These are phyloP conservation scores for Wickerhamomyces bisporus DNA, from an alignment of 805 yeast genomes.

Conservation along the genomic window DNA sequence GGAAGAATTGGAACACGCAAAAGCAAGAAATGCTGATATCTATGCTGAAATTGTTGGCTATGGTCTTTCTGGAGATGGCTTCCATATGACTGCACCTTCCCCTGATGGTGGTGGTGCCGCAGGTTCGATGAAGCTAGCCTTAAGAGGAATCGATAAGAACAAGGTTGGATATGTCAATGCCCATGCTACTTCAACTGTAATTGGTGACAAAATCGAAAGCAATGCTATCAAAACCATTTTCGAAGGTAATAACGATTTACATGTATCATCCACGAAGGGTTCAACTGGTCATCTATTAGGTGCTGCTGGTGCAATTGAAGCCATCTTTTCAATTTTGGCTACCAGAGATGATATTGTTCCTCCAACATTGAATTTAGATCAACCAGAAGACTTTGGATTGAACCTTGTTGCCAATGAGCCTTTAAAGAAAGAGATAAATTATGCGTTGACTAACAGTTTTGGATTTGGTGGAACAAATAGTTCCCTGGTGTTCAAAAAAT, in stretches of 20 bases:
- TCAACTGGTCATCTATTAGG: slow-evolving; percentile 92
- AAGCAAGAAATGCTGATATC: slow-evolving; percentile 54
- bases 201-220: slow-evolving; percentile 90
- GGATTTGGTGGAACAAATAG: slow-evolving; percentile 98
- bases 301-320: slow-evolving; percentile 94
- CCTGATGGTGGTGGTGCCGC: slow-evolving; percentile 80
- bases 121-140: slow-evolving; percentile 76
- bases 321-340: slow-evolving; percentile 72
- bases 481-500: slow-evolving; percentile 50
- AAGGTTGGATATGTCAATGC: slow-evolving; percentile 82
- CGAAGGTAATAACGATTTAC: slow-evolving; percentile 31
- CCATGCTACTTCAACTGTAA: slow-evolving; percentile 88
- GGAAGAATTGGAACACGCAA: slow-evolving; percentile 76
- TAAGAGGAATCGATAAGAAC: slow-evolving; percentile 39
- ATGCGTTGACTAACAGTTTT: slow-evolving; percentile 83
- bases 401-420: slow-evolving; percentile 54
- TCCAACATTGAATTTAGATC: slow-evolving; percentile 70
- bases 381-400: slow-evolving; percentile 36
- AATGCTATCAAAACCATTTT: slow-evolving; percentile 61
- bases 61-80: slow-evolving; percentile 88
- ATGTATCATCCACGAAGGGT: slow-evolving; percentile 82
- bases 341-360: slow-evolving; percentile 56
- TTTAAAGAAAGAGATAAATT: slow-evolving; percentile 35
- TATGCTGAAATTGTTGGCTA: slow-evolving; percentile 84
- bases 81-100: slow-evolving; percentile 89